A percentile compares a stretch with the other conserved stretches of the same genome.
Conservation (phyloP, 2,329 filamentous ascomycete genomes). For the Cephalotrichum gorgonifer region DNA sequence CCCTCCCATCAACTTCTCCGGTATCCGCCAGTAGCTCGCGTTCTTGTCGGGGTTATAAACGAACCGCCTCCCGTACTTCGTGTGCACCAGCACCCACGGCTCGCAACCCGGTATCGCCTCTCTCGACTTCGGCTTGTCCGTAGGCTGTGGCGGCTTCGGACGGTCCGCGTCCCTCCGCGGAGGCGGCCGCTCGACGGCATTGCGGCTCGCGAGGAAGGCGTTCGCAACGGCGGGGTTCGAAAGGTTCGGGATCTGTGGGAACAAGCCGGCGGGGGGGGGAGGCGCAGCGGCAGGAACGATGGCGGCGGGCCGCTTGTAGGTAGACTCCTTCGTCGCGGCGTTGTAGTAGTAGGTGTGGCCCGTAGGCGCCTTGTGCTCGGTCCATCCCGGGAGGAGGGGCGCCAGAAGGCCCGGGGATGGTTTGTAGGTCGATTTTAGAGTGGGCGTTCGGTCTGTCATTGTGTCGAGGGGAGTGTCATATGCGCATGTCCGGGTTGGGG, state of each 20-base stretch:
- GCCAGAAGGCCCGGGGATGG: slow-evolving; percentile 36
- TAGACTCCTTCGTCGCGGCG: slow-evolving; percentile 70
- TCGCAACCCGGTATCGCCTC: slow-evolving; percentile 69
- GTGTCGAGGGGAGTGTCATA: neutral
- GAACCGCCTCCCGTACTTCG: slow-evolving; percentile 80
- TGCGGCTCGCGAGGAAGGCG: slow-evolving; percentile 47
- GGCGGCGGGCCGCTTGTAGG: slow-evolving; percentile 52
- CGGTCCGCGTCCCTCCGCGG: slow-evolving; percentile 28
- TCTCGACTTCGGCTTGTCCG: slow-evolving; percentile 74
- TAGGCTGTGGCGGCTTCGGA: slow-evolving; percentile 55
- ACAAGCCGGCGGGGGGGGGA: slow-evolving; percentile 20
- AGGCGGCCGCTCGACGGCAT: slow-evolving; percentile 24
- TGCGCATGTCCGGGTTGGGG: neutral
- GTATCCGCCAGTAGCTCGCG: slow-evolving; percentile 91
- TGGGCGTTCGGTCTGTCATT: slow-evolving; percentile 19
- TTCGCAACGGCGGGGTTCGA: slow-evolving; percentile 48
- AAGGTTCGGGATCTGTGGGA: slow-evolving; percentile 20
- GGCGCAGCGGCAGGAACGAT: slow-evolving; percentile 12
- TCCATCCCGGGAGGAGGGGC: slow-evolving; percentile 72
- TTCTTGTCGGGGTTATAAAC: slow-evolving; percentile 81
- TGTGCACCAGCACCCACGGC: slow-evolving; percentile 89
- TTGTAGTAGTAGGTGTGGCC: slow-evolving; percentile 89
- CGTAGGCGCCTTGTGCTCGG: slow-evolving; percentile 82
- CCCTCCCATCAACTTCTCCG: slow-evolving; percentile 71
- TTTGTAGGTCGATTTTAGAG: slow-evolving; percentile 72